A percentile compares a stretch with the other conserved stretches of the same genome.
phyloP scores from a whole-genome alignment of 345 rosid species.

The Cardamine occulta region DNA sequence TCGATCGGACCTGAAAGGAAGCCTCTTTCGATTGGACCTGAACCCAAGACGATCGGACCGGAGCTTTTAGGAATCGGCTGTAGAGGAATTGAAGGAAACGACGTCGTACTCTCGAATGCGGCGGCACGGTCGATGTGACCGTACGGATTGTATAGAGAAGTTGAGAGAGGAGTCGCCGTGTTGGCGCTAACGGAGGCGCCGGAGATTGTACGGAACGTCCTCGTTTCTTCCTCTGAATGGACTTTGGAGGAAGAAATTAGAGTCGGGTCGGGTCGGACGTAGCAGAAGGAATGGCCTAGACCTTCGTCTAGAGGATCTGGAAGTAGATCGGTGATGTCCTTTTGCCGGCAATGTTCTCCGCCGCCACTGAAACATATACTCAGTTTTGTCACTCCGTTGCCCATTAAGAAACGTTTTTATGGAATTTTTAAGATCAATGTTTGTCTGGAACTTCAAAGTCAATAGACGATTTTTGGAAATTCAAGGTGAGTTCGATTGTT shows the following conservation, averaged over 20 bases:
- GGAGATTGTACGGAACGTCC: slow-evolving; percentile 80
- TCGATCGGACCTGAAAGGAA: slow-evolving; percentile 87
- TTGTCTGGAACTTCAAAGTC: neutral
- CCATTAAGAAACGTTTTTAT: slow-evolving; percentile 48
- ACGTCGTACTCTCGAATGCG: slow-evolving; percentile 83
- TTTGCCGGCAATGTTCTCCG: slow-evolving; percentile 49
- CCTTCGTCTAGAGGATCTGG: slow-evolving; percentile 77
- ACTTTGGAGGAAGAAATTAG: slow-evolving; percentile 67
- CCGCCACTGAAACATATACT: slow-evolving; percentile 65
- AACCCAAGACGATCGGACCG: slow-evolving; percentile 66
- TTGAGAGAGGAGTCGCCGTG: slow-evolving; percentile 86
- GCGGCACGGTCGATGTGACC: slow-evolving; percentile 66
- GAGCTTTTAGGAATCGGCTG: slow-evolving; percentile 77
- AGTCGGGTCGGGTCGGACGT: slow-evolving; percentile 68
- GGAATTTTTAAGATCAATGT: neutral
- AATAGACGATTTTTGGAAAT: slow-evolving; percentile 13
- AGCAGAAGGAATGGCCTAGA: slow-evolving; percentile 90
- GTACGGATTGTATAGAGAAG: slow-evolving; percentile 68
- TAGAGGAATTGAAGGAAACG: slow-evolving; percentile 76
- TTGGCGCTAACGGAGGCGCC: slow-evolving; percentile 98
- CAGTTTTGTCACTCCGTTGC: slow-evolving; percentile 77
- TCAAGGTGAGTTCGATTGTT: slow-evolving; percentile 10
- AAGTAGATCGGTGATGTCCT: slow-evolving; percentile 48
- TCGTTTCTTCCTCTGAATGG: slow-evolving; percentile 71
- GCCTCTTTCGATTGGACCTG: slow-evolving; percentile 75